Base-by-base conservation (phyloP, 148 eudicot genomes). In the Chenopodium quinoa region DNA sequence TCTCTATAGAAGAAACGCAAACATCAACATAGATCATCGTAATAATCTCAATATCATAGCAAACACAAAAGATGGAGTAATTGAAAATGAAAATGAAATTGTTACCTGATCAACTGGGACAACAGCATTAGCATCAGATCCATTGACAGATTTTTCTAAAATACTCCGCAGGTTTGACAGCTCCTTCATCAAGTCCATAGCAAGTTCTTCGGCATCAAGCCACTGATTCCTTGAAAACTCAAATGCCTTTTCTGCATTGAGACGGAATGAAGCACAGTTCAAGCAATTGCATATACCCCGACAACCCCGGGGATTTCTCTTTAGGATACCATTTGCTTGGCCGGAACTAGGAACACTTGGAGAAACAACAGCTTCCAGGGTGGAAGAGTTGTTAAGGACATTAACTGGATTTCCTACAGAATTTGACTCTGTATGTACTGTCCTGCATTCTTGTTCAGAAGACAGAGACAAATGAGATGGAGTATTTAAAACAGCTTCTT, bases 211-310 rank as follows among this genome's bases (percentile, higher is more conserved):
- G 50, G 95, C 86, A 89, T 92, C 95, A 34, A 83, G 89, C 87
- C 91, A 72, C 86, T 92, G 98, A 82, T 91, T 91, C 81, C 82
- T 87, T 17, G 98, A 92, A 87, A 92, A 93, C 76, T 91, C 94
- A 84, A 92, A 92, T 37, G 98, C 91, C 80, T 90, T 91, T 63
- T 89, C 94, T 70, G 98, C 96, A 80, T 93, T 89, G 23, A 93
- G 89, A 52, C 96, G 93, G 78, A 90, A 93, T 14, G 96, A 89
- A 76, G 90, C 68, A 83, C 98, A 93, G 40, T 83, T 75, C 84
- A 93, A 86, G 89, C 98, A 93, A 79, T 78, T 79, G 82, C 97
- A 92, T 37, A 90, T 81, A 60, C 95, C 97, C 82, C 95, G 85
- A 81, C 97, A 93, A 32, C 97, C 95, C 68, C 87, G 78, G 32